These are phyloP conservation scores for Pisolithus tinctorius DNA, from an alignment of 768 basidiomycete genomes.

Conservation along the genomic window DNA sequence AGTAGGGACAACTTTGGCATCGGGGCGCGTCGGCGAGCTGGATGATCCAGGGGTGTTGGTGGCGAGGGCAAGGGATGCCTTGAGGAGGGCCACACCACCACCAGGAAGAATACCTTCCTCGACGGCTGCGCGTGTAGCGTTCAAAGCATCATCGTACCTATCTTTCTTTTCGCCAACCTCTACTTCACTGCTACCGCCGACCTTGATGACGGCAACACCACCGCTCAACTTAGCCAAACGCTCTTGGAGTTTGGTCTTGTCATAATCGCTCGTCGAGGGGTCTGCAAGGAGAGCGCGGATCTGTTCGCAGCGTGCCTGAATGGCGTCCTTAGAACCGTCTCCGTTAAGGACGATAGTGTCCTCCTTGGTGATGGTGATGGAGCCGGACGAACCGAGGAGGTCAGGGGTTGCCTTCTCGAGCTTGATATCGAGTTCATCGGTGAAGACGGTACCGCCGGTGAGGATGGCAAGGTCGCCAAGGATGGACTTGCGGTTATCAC, in stretches of 20 bases:
- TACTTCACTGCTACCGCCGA: conserved; percentile 89
- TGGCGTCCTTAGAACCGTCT: conserved; percentile 82
- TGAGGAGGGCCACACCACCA: conserved; percentile 89
- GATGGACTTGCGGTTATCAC: conserved; percentile 98
- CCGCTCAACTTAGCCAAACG: conserved; percentile 93
- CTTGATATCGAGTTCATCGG: conserved; percentile 94
- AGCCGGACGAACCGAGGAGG: conserved; percentile 85
- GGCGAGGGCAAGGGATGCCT: conserved; percentile 67
- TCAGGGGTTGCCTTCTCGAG: conserved; percentile 86
- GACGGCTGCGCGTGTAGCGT: conserved; percentile 96
- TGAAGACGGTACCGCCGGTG: conserved; percentile 97
- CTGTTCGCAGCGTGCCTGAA: conserved; percentile 93
- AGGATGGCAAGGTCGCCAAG: conserved; percentile 96
- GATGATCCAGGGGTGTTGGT: conserved; percentile 44
- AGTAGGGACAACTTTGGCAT: conserved; percentile 65
- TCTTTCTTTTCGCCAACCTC: conserved; percentile 99
- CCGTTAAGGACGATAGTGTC: conserved; percentile 97
- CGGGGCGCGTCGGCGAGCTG: conserved; percentile 42
- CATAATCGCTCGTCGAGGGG: conserved; percentile 84
- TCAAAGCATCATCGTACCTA: conserved; percentile 92
- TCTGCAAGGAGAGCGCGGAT: conserved; percentile 81
- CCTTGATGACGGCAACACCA: conserved; percentile 98
- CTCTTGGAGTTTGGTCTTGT: conserved; percentile 93
- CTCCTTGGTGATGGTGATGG: conserved; percentile 94
- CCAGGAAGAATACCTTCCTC: conserved; percentile 98